These are phyloP conservation scores for Amanita fuliginea DNA, from an alignment of 768 basidiomycete species.

Conservation along the genomic window DNA sequence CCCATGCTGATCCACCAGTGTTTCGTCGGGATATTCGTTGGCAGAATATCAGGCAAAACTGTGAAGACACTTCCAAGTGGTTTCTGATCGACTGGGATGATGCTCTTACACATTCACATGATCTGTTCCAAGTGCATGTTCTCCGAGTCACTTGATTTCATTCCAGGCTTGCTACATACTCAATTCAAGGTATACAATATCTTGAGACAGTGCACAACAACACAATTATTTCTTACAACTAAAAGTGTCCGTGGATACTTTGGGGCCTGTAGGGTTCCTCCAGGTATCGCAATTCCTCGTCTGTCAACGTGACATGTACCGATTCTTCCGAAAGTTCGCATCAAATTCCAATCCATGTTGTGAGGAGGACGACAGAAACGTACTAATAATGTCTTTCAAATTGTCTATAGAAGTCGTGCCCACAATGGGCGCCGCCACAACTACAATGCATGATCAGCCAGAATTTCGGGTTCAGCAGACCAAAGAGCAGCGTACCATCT, in stretches of 20 bases:
- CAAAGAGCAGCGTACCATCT: slow-evolving; percentile 12
- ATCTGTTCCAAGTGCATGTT: too few species aligned
- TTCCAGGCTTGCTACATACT: too few species aligned
- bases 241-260: slow-evolving; percentile 31
- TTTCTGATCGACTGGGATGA: too few species aligned
- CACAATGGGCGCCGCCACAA: slow-evolving; percentile 48
- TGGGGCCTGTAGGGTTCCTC: slow-evolving; percentile 35
- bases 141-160: too few species aligned
- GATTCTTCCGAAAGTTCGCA: slow-evolving; percentile 10
- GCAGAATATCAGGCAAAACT: too few species aligned
- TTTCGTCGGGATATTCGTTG: too few species aligned
- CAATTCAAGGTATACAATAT: too few species aligned
- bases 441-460: slow-evolving; percentile 10
- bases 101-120: too few species aligned
- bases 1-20: too few species aligned
- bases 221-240: too few species aligned
- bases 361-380: background rate
- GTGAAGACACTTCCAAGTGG: too few species aligned
- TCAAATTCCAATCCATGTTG: background rate
- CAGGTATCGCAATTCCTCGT: slow-evolving; percentile 28
- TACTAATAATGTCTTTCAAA: slow-evolving; percentile 40
- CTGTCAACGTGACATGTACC: slow-evolving; percentile 35
- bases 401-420: slow-evolving; percentile 43
- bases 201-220: too few species aligned
- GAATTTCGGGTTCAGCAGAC: background rate